Conservation (phyloP, 768 basidiomycete genomes). For the Termitomyces sp. region DNA sequence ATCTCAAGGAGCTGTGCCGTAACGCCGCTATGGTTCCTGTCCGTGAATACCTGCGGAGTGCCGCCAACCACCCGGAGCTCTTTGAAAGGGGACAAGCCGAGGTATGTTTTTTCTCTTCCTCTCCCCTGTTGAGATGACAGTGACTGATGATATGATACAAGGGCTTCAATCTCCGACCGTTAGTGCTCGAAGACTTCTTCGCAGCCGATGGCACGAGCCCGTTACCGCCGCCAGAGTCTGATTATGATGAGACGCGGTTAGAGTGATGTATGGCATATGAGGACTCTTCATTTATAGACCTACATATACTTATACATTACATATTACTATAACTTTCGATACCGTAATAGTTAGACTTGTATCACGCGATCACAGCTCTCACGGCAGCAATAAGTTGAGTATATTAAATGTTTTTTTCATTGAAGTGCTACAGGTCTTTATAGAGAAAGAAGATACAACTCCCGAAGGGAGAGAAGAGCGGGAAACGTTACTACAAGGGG, state of each 20-base stretch:
- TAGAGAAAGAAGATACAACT: background rate
- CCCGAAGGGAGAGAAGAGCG: slow-evolving; percentile 5
- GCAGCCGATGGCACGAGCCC: slow-evolving; percentile 35
- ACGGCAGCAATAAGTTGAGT: background rate
- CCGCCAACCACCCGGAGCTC: slow-evolving; percentile 37
- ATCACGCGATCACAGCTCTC: background rate
- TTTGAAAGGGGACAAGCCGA: slow-evolving; percentile 49
- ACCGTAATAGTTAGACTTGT: slow-evolving; percentile 13
- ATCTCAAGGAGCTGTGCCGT: slow-evolving; percentile 87
- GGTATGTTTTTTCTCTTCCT: slow-evolving; percentile 21
- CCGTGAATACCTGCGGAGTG: slow-evolving; percentile 70
- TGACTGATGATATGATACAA: slow-evolving; percentile 23
- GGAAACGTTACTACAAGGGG: slow-evolving; percentile 19
- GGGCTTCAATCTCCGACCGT: slow-evolving; percentile 77
- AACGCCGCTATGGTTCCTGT: slow-evolving; percentile 94
- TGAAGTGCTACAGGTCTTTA: background rate
- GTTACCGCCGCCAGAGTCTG: slow-evolving; percentile 26
- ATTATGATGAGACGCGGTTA: slow-evolving; percentile 10
- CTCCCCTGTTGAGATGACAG: background rate
- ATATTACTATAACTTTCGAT: background rate
- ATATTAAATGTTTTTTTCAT: too few relatives aligned
- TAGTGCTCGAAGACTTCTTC: slow-evolving; percentile 69
- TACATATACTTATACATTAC: slow-evolving; percentile 5
- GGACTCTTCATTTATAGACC: slow-evolving; percentile 6
- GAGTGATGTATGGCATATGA: slow-evolving; percentile 17